These are phyloP conservation scores for Colletotrichum sp. DNA, from an alignment of 2,329 filamentous ascomycete species.

Conservation along the genomic window DNA sequence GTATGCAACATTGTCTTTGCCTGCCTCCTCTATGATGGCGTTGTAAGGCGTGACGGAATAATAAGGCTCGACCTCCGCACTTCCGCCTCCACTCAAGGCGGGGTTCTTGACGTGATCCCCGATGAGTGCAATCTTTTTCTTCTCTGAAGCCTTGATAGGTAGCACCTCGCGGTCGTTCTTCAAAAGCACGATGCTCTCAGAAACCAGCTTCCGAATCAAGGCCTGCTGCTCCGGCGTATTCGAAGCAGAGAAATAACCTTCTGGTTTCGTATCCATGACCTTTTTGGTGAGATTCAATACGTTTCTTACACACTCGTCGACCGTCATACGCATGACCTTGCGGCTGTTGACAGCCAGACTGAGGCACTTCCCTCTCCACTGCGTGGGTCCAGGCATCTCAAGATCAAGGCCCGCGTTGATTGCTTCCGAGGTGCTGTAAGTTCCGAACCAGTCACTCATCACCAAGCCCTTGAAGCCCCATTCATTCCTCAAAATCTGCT, in stretches of 20 bases:
- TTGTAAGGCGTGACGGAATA: constrained; percentile 75
- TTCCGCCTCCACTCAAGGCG: constrained; percentile 60
- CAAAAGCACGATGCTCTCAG: constrained; percentile 75
- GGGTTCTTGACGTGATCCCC: constrained; percentile 29
- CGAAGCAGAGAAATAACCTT: constrained; percentile 52
- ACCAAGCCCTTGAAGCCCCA: constrained; percentile 63
- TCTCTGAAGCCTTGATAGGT: constrained; percentile 62
- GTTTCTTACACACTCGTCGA: constrained; percentile 62
- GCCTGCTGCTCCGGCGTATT: constrained; percentile 60
- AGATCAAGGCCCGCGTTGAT: constrained; percentile 58
- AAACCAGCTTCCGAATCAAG: constrained; percentile 68
- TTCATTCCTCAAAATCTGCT: constrained; percentile 57
- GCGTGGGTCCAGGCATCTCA: constrained; percentile 64
- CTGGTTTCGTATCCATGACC: constrained; percentile 21
- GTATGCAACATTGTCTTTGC: constrained; percentile 44
- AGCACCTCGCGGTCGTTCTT: constrained; percentile 72
- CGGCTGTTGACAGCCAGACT: constrained; percentile 9
- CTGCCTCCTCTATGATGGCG: constrained; percentile 58
- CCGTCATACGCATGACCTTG: constrained; percentile 15
- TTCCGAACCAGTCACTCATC: constrained; percentile 65
- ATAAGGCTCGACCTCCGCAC: constrained; percentile 64
- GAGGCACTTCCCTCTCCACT: constrained; percentile 29
- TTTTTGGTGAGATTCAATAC: constrained; percentile 64
- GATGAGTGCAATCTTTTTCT: constrained; percentile 41
- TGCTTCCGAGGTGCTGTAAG: constrained; percentile 57